Evolutionary conservation across 1,139 yeast genomes (phyloP).

Genomic region (Debaryomyces udenii): DNA sequence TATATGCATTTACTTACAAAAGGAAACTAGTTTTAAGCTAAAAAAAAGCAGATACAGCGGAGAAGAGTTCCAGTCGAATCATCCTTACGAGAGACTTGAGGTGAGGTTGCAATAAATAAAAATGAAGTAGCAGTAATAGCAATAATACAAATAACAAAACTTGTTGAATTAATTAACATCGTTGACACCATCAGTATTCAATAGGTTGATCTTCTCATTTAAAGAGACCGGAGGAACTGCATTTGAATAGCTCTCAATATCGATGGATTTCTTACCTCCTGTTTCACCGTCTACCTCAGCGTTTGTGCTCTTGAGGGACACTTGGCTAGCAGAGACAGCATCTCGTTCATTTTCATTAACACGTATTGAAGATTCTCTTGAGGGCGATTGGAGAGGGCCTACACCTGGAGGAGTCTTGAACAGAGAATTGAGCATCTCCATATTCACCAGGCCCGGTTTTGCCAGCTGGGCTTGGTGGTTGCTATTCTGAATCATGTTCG

Average conservation of each 20-base stretch:
- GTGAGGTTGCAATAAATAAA: no score
- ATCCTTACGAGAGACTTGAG: no score
- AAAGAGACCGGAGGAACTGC: slow-evolving; percentile 30
- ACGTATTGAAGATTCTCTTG: slow-evolving; percentile 2
- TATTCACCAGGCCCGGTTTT: not conserved
- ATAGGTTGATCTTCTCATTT: slow-evolving; percentile 33
- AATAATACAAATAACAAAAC: no score
- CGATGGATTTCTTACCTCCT: slow-evolving; percentile 17
- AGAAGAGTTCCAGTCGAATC: no score
- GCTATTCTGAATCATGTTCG: slow-evolving; percentile 32
- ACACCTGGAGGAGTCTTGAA: not conserved
- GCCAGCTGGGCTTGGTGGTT: slow-evolving; percentile 2
- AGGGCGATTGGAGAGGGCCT: not conserved
- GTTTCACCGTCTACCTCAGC: slow-evolving; percentile 35
- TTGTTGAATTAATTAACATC: no score
- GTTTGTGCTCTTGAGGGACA: slow-evolving; percentile 33
- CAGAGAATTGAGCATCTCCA: not conserved
- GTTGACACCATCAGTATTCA: slow-evolving; percentile 19
- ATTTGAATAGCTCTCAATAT: slow-evolving; percentile 10
- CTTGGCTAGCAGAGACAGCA: slow-evolving; percentile 18
- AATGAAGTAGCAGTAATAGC: no score
- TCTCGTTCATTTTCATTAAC: slow-evolving; percentile 1
- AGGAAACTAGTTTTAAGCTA: no score
- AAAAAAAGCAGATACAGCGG: no score
- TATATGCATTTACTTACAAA: no score